Evolutionary conservation across 331 rosid species (phyloP), one percentile per base, ranked within the genome.

Genomic region (Quercus lobata): DNA sequence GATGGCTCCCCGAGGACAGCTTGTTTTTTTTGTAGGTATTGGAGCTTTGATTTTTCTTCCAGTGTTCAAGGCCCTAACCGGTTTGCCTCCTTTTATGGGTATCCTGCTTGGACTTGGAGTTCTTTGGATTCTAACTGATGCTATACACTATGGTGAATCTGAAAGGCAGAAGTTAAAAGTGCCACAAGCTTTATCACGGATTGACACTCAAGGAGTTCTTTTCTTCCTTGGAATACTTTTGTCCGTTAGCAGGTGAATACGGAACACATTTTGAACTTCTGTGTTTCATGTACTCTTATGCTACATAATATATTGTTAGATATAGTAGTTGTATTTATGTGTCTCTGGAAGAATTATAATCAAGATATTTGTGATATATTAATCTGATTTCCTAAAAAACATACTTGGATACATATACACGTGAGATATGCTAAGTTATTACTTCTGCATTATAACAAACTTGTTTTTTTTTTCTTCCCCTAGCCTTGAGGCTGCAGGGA

Each of bases 71-170:
- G 84, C 97, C 52, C 88, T 91, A 72, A 93, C 99, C 12, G 97
- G 99, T 49, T 90, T 93, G 88, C 99, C 99, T 72, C 99, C 99
- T 1, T 90, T 53, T 87, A 88, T 93, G 98, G 99, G 99, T 46
- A 95, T 95, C 83, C 83, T 95, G 65, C 91, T 95, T 71, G 99
- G 98, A 79, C 97, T 95, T 12, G 96, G 99, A 7, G 92, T 95
- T 83, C 98, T 95, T 76, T 95, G 99, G 99, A 84, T 95, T 86
- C 89, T 95, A 53, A 95, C 97, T 12, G 97, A 95, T 84, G 96
- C 99, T 24, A 95, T 95, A 76, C 99, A 95, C 84, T 91, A 80
- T 44, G 99, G 99, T 21, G 99, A 93, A 89, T 90, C 98, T 25
- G 97, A 93, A 88, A 83, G 93, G 77, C 93, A 95, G 84, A 91